Conservation (phyloP, 495 filamentous ascomycete species). For the Chaetomium cochliodes region DNA sequence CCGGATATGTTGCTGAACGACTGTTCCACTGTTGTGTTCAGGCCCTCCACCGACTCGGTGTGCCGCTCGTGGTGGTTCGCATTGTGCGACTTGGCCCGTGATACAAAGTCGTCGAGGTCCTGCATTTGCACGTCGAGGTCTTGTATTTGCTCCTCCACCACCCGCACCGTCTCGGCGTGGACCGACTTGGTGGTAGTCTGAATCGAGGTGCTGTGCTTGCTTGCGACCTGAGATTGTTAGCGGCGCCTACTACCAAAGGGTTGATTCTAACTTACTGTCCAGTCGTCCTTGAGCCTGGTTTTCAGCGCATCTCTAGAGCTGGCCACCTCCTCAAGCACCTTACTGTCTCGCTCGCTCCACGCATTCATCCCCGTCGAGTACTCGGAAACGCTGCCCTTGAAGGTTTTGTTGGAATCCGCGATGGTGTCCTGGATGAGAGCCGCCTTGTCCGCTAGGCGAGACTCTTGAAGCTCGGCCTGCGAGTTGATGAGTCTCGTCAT, state of each 20-base stretch:
- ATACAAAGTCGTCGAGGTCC: constrained; percentile 85
- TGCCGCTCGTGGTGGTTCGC: constrained; percentile 68
- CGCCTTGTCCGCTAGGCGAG: constrained; percentile 64
- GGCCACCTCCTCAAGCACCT: constrained; percentile 66
- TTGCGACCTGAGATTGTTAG: constrained; percentile 59
- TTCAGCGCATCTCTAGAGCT: constrained; percentile 75
- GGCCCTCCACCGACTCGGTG: constrained; percentile 55
- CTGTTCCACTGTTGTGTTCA: constrained; percentile 62
- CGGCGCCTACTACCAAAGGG: constrained; percentile 7
- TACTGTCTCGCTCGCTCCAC: constrained; percentile 69
- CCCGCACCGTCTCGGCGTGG: constrained; percentile 85
- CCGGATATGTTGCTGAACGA: constrained; percentile 68
- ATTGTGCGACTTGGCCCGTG: constrained; percentile 80
- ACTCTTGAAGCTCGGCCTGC: constrained; percentile 69
- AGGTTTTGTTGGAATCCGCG: constrained; percentile 54
- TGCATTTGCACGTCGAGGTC: constrained; percentile 84
- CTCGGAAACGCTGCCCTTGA: constrained; percentile 61
- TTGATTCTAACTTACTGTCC: constrained; percentile 59
- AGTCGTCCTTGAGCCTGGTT: constrained; percentile 80
- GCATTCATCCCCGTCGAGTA: constrained; percentile 71
- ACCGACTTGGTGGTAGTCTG: constrained; percentile 80
- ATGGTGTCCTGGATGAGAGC: constrained; percentile 61
- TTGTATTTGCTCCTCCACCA: constrained; percentile 84
- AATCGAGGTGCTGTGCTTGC: constrained; percentile 75
- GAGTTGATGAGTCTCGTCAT: constrained; percentile 72